These are phyloP conservation scores for Gaeumannomyces sp. DNA, from an alignment of 2,329 filamentous ascomycete species.

Conservation along the genomic window DNA sequence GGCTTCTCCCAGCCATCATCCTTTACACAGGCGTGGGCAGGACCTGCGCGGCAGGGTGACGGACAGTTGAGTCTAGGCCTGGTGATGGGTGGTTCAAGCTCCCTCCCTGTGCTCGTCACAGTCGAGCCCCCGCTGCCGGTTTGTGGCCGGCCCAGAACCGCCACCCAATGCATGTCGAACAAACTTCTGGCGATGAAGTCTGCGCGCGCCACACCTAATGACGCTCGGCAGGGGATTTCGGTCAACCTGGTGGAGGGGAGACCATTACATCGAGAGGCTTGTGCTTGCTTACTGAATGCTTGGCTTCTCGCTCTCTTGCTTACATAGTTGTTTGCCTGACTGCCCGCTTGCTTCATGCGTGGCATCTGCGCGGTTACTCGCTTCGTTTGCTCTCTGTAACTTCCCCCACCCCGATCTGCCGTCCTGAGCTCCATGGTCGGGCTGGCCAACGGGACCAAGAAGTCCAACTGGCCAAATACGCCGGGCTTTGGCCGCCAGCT, in stretches of 20 bases:
- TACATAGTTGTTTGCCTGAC: not conserved
- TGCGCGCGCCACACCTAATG: not conserved
- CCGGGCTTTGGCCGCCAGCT: not conserved
- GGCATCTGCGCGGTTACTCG: not conserved
- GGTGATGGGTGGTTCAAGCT: not conserved
- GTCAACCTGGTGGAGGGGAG: not conserved
- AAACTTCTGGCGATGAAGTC: constrained; percentile 6
- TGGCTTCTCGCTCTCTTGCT: not conserved
- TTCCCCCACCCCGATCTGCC: not conserved
- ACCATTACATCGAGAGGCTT: not conserved
- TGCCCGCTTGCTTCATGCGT: not conserved
- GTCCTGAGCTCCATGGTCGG: not conserved
- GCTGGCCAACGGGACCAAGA: not conserved
- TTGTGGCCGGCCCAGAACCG: not conserved
- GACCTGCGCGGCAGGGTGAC: not conserved
- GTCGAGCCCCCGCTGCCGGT: not conserved
- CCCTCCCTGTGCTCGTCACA: not conserved
- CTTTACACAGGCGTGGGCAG: not conserved
- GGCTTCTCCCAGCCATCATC: not conserved
- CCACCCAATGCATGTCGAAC: not conserved
- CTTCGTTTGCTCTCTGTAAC: not conserved
- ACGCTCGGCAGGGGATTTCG: not conserved
- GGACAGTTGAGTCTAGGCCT: not conserved
- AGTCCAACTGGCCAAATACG: not conserved
- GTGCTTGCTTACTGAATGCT: not conserved